Evolutionary conservation across 108 stramenopile species (phyloP).

Genomic region (Pseudonitzschia delicatissima): DNA sequence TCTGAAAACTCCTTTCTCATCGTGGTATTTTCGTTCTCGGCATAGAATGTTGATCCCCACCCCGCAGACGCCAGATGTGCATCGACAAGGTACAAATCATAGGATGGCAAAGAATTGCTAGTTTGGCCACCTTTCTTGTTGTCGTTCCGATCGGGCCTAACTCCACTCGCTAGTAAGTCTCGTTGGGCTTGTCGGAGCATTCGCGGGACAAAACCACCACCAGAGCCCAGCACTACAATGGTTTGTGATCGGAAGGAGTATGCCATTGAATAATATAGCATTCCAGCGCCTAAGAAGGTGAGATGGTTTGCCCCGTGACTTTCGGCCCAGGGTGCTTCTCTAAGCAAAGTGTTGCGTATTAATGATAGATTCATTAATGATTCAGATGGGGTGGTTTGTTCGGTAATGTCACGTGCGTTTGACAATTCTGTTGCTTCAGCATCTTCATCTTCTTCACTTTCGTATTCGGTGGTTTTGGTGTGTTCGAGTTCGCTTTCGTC

Average conservation of each 20-base stretch:
- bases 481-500: not conserved
- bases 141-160: not conserved
- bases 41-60: conserved; percentile 20
- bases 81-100: conserved; percentile 6
- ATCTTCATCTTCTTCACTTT: no score
- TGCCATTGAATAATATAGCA: conserved; percentile 13
- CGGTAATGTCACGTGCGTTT: no score
- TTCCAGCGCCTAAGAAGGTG: conserved; percentile 16
- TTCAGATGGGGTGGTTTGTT: no score
- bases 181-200: conserved; percentile 17
- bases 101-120: no score
- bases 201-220: conserved; percentile 22
- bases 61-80: conserved; percentile 15
- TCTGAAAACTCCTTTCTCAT: conserved; percentile 10
- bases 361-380: conserved; percentile 4
- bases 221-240: conserved; percentile 17
- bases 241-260: conserved; percentile 18
- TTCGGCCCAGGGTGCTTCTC: conserved; percentile 24
- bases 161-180: not conserved
- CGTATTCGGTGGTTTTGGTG: not conserved
- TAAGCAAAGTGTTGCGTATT: conserved; percentile 1
- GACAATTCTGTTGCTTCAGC: no score
- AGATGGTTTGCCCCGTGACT: conserved; percentile 18
- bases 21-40: not conserved
- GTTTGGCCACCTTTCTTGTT: not conserved